Evolutionary conservation across 2,329 filamentous ascomycete genomes (phyloP).

Genomic region (Calonectria ilicicola): DNA sequence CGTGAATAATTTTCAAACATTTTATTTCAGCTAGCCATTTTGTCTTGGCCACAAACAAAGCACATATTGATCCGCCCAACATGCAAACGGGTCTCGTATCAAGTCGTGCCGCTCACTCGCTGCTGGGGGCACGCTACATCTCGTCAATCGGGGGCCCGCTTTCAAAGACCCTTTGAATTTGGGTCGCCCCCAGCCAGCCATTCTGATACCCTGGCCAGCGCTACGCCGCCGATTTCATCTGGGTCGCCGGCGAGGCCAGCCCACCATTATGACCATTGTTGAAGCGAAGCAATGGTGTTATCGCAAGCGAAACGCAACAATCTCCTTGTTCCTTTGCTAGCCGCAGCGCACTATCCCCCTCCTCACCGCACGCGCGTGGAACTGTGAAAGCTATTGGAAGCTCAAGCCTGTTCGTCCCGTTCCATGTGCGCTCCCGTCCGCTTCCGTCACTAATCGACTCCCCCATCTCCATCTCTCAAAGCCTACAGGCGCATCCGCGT

Average conservation of each 20-base stretch:
- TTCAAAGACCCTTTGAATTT: not conserved
- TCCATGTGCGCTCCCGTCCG: not conserved
- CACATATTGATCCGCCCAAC: not conserved
- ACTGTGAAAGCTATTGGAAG: not conserved
- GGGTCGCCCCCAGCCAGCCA: not conserved
- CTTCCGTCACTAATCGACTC: conserved; percentile 10
- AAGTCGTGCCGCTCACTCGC: conserved; percentile 20
- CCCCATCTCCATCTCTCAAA: conserved; percentile 5
- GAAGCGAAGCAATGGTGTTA: not conserved
- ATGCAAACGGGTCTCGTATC: not conserved
- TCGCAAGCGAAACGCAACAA: not conserved
- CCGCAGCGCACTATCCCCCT: not conserved
- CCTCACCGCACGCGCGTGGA: not conserved
- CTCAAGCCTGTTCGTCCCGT: conserved; percentile 12
- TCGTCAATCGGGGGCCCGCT: conserved; percentile 45
- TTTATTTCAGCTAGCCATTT: conserved; percentile 3
- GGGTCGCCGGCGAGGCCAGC: not conserved
- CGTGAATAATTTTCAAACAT: not conserved
- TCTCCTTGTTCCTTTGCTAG: not conserved
- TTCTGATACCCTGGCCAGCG: not conserved
- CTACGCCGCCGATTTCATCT: conserved; percentile 9
- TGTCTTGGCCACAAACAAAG: conserved; percentile 5
- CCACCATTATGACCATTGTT: not conserved
- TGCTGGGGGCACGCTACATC: conserved; percentile 37
- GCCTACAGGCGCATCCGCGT: conserved; percentile 12